These are phyloP conservation scores for Sextonia rubra DNA, from an alignment of 164 flowering plant genomes.

Conservation along the genomic window DNA sequence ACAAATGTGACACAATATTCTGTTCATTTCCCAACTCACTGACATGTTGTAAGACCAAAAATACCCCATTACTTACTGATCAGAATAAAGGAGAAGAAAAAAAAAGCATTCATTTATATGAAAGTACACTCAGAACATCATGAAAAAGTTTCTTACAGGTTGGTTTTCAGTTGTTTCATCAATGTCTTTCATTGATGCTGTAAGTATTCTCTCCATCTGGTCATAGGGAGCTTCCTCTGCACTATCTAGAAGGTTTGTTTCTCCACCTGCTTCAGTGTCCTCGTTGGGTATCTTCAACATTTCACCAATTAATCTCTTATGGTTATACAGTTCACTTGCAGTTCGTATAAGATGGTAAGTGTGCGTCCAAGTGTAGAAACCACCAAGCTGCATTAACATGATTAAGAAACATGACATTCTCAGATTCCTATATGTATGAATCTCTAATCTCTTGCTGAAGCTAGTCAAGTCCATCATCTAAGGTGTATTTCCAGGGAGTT, in stretches of 20 bases:
- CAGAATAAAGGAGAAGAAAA: too few species aligned
- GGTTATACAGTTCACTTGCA: constrained; percentile 32
- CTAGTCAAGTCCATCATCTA: not conserved
- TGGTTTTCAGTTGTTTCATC: constrained; percentile 25
- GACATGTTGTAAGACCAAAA: not conserved
- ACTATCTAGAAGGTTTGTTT: constrained; percentile 46
- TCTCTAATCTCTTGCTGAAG: not conserved
- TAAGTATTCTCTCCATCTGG: not conserved
- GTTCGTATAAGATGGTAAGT: constrained; percentile 58
- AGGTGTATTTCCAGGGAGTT: too few species aligned
- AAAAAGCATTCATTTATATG: not conserved
- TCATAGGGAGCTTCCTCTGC: constrained; percentile 2
- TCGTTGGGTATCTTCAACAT: constrained; percentile 38
- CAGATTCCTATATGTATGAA: not conserved
- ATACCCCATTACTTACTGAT: not conserved
- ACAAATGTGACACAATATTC: not conserved
- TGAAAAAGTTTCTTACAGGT: constrained; percentile 23
- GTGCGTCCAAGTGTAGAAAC: constrained; percentile 87
- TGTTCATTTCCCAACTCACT: not conserved
- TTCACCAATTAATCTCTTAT: constrained; percentile 14
- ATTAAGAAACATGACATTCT: not conserved
- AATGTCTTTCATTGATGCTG: constrained; percentile 17
- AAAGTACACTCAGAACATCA: not conserved
- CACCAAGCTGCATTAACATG: constrained; percentile 60
- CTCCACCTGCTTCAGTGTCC: constrained; percentile 36